Percentiles rank a stretch among this genome's conserved stretches.
phyloP scores from a whole-genome alignment of 139 green algal species.

The Chlorokybus atmophyticus region DNA sequence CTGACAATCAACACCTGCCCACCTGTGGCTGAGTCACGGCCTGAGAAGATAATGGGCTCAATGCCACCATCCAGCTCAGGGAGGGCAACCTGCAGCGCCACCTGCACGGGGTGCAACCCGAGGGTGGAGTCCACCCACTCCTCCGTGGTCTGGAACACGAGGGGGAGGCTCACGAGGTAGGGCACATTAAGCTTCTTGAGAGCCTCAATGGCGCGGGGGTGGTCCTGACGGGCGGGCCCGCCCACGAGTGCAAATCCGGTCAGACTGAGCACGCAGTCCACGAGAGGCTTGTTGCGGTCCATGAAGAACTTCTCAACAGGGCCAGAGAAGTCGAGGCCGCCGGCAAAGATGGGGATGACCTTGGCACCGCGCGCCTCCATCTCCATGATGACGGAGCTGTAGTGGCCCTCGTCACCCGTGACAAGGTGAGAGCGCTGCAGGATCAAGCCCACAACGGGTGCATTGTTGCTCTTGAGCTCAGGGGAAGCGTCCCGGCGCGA shows the following conservation, averaged over 20 bases:
- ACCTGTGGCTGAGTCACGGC: conserved; percentile 80
- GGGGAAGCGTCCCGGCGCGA: conserved; percentile 70
- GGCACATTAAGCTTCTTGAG: conserved; percentile 91
- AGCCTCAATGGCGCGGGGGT: conserved; percentile 89
- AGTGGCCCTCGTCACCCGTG: conserved; percentile 94
- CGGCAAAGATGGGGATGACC: conserved; percentile 93
- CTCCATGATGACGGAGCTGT: conserved; percentile 78
- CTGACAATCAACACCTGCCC: not conserved
- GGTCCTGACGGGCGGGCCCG: conserved; percentile 79
- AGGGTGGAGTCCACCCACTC: conserved; percentile 94
- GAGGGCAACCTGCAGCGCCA: conserved; percentile 77
- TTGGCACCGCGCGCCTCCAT: conserved; percentile 83
- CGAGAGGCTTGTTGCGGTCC: conserved; percentile 58
- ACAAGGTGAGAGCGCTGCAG: conserved; percentile 95
- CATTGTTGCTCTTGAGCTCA: conserved; percentile 42
- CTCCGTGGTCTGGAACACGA: conserved; percentile 99
- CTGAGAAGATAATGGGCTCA: conserved; percentile 97
- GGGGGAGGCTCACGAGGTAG: conserved; percentile 89
- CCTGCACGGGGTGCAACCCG: conserved; percentile 94
- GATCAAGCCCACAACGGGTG: conserved; percentile 86
- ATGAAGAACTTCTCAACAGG: conserved; percentile 98
- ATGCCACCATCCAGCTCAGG: conserved; percentile 95
- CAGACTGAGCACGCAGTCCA: conserved; percentile 82
- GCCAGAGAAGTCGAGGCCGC: conserved; percentile 87
- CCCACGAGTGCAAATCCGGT: conserved; percentile 96